Base-by-base conservation (phyloP, 2,329 filamentous ascomycete genomes). In the Ceratocystis cacaofunesta region DNA sequence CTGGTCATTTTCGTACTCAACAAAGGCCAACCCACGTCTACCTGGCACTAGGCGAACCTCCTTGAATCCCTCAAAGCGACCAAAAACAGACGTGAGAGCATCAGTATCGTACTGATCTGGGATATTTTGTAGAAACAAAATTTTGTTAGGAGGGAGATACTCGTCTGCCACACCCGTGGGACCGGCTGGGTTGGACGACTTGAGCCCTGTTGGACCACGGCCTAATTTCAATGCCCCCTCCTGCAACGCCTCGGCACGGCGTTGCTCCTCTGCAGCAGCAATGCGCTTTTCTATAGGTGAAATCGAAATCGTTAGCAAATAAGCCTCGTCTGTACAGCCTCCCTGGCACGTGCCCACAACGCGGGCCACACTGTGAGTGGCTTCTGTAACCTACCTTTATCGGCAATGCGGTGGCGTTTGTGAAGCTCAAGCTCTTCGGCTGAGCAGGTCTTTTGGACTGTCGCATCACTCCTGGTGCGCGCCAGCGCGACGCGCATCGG, bases 81-180 rank as follows among this genome's bases (percentile, higher is more conserved):
- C 85, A 76, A 97, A 99, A 68, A 97, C 85, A 41, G 82, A 80
- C 0, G 85, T 87, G 65, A 99, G 82, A 28, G 81, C 83, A 69
- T 95, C 91, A 71, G 89, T 85, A 74, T 89, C 88, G 76, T 89
- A 90, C 69, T 90, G 88, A 69, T 92, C 89, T 7, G 94, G 92
- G 44, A 99, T 77, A 71, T 97, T 92, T 78, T 95, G 90, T 68
- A 97, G 79, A 77, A 97, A 95, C 44, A 99, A 82, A 70, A 91
- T 95, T 79, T 96, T 96, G 83, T 97, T 97, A 44, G 94, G 92
- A 3, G 92, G 92, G 3, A 97, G 83, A 75, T 96, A 97, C 77
- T 99, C 94, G 82, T 97, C 94, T n/a, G 92, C 91, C 19, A 97
- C 86, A 65, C 91, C 87, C 10, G 88, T 81, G 2, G 86, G 80